Evolutionary conservation across 75 land plant species (phyloP).

Genomic region (Larix kaempferi): DNA sequence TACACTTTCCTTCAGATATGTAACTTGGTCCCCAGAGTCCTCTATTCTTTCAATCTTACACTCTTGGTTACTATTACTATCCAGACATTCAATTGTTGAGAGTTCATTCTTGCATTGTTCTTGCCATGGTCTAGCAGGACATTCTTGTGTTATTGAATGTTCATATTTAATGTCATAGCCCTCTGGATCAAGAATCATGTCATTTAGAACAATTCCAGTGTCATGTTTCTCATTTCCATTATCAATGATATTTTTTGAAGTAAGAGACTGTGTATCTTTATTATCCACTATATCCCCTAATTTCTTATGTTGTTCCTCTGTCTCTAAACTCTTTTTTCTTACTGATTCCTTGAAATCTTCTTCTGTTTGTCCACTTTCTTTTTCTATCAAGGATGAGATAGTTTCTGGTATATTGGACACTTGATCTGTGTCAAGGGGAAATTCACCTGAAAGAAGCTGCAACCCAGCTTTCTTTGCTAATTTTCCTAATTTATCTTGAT

Average conservation of each 20-base stretch:
- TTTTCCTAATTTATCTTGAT: conserved; percentile 31
- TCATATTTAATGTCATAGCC: not conserved
- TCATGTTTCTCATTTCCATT: not conserved
- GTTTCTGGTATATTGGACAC: not conserved
- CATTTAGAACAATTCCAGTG: not conserved
- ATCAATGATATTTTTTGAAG: not conserved
- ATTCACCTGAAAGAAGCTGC: conserved; percentile 54
- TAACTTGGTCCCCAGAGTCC: not conserved
- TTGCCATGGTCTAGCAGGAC: not conserved
- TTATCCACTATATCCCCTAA: not conserved
- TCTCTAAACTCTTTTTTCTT: not conserved
- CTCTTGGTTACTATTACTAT: not conserved
- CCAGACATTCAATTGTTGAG: conserved; percentile 1
- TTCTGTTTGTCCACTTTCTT: not conserved
- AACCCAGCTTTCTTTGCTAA: conserved; percentile 55
- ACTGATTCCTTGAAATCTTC: not conserved
- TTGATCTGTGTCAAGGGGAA: conserved; percentile 8
- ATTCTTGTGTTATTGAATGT: not conserved
- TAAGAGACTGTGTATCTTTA: not conserved
- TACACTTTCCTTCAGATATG: not conserved
- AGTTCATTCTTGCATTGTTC: not conserved
- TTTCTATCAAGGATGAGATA: not conserved
- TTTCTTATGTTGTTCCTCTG: not conserved
- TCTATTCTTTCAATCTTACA: not conserved
- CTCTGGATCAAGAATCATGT: not conserved